Base-by-base conservation (phyloP, 2,329 filamentous ascomycete genomes). In the Ophiocordyceps camponoti-rufipedis region DNA sequence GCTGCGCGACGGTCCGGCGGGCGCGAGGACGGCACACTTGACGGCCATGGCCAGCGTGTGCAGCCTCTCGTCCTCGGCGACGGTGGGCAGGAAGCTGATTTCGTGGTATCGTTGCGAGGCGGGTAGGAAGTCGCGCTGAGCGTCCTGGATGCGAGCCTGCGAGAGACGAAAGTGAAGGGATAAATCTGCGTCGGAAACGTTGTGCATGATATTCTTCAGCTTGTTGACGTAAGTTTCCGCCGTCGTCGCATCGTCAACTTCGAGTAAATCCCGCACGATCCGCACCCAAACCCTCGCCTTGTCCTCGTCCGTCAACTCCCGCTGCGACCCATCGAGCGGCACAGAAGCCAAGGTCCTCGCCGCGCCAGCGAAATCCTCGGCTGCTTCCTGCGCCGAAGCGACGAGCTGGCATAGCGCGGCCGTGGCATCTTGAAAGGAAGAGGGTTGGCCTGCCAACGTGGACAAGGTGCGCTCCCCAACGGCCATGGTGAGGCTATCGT, bases 171-270 rank as follows among this genome's bases (percentile, higher is more conserved):
- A 98, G 63, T 89, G 81, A 44, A 96, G 70, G 53, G 78, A 78
- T 42, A 89, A 71, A 49, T 82, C 75, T 38, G 79, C 74, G 59
- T 94, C 79, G 29, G 73, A 66, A 31, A 94, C 78, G 50, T 75
- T 80, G 66, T 85, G 78, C 59, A 94, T 86, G 52, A 95, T 72
- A 58, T 91, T 89, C 66, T 95, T 96, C 62, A 94, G 82, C 62
- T 89, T 88, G 71, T 95, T 95, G 55, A 98, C 73, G 59, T 88
- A 94, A 39, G 74, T 76, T 59, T 93, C 86, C 40, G 91, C 91
- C 33, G 75, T 73, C 1, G 82, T 86, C 9, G 85, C 82, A 64
- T 96, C 88, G 59, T 94, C 89, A 43, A 88, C 85, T 66, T 98
- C 89, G 50, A 98, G 75, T 60, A 91, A 93, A 68, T 93, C 83